Evolutionary conservation across 805 yeast species (phyloP), one percentile per base, ranked within the genome.

Genomic region (Starmerella bombicola): DNA sequence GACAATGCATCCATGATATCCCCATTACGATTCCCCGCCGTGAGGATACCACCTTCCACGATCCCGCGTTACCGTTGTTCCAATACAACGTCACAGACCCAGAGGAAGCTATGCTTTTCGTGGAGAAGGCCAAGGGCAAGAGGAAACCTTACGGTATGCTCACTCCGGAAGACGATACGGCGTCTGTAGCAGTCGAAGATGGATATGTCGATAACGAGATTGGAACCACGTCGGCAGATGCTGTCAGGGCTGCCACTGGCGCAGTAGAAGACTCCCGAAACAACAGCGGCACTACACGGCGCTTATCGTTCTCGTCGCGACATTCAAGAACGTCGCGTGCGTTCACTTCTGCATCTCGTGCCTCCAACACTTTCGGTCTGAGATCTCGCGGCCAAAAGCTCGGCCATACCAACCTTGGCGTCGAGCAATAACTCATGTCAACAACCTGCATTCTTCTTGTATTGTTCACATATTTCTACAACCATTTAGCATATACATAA

Each of bases 61-160:
- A 60, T 35, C 64, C 65, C 3, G 48, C 59, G 5, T 33, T 55
- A 42, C 63, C 64, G 4, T 35, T 59, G 49, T 55, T 38, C 46
- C 51, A 50, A 33, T 48, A 44, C 16, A 66, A 62, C 21, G 84
- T 82, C 24, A 70, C 71, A 42, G 70, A 80, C 43, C 67, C 84
- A 29, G 79, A 91, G 55, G 80, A 80, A 23, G 49, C 49, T 2
- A 28, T 38, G 43, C 30, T 40, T 10, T 47, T 21, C 26, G 33
- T 20, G 12, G 35, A 40, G 23, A 40, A 38, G 32, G 38, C 42
- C 6, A 16, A 10, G 16, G 46, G 46, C 25, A 25, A 32, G 29
- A 42, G 51, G 7, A 40, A 31, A 20, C 31, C 31, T 3, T 26
- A 25, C 16, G 51, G 51, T n/a, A 43, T 47, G 50, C 32, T 35